A percentile compares a stretch with the other conserved stretches of the same genome.
Evolutionary conservation across 2,329 filamentous ascomycete genomes (phyloP).

Genomic region (Verticillium longisporum): DNA sequence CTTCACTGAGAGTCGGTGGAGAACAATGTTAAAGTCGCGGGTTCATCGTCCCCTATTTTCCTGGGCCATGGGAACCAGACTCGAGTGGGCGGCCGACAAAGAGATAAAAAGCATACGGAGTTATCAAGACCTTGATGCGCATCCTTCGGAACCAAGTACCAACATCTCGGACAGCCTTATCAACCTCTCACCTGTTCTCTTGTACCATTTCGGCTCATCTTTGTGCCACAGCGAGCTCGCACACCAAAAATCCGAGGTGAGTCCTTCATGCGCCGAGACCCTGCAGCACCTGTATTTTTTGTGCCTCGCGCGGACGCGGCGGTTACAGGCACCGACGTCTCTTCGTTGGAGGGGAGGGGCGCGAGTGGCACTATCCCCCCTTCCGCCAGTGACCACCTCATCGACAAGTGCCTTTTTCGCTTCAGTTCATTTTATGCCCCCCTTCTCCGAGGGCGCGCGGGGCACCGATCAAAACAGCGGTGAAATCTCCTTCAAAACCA

Average conservation of each 20-base stretch:
- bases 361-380: not conserved
- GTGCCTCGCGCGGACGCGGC: not conserved
- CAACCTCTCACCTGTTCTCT: not conserved
- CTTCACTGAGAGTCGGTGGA: slow-evolving; percentile 8
- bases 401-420: not conserved
- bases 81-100: not conserved
- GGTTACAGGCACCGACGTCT: not conserved
- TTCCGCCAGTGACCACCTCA: not conserved
- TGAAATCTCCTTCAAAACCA: slow-evolving; percentile 9
- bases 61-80: too few species aligned
- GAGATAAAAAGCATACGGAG: not conserved
- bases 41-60: too few species aligned
- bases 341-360: not conserved
- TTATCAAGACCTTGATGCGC: not conserved
- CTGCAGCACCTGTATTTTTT: not conserved
- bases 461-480: slow-evolving; percentile 10
- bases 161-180: not conserved
- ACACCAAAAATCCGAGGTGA: not conserved
- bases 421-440: not conserved
- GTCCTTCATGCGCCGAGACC: not conserved
- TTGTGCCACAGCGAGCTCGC: not conserved
- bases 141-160: not conserved
- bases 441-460: not conserved
- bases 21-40: slow-evolving; percentile 12
- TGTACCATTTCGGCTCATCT: not conserved